These are phyloP conservation scores for Senna siamea DNA, from an alignment of 306 rosid species.

Conservation along the genomic window DNA sequence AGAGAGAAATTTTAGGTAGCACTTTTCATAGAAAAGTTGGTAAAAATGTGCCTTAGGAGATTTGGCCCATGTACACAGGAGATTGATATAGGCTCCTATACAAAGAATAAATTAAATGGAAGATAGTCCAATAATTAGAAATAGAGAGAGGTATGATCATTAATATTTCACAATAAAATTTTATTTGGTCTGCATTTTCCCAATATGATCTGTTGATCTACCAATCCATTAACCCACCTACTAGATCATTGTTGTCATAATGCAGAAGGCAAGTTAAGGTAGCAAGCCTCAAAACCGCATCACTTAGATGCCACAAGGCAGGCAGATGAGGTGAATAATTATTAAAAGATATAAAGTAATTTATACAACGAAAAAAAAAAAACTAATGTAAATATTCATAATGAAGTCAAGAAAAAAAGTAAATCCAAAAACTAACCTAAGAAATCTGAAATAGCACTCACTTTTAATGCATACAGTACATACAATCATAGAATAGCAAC, in stretches of 20 bases:
- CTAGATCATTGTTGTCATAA: too few species aligned
- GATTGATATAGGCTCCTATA: too few species aligned
- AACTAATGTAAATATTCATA: neutral
- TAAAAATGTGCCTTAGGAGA: too few species aligned
- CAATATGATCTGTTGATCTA: slow-evolving; percentile 14
- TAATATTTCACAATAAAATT: slow-evolving; percentile 8
- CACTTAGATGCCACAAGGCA: slow-evolving; percentile 7
- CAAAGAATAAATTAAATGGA: too few species aligned
- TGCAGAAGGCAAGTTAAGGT: slow-evolving; percentile 8
- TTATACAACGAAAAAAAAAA: neutral
- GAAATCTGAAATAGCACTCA: neutral
- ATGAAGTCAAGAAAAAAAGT: neutral
- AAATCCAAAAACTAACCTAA: too few species aligned
- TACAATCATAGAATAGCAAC: slow-evolving; percentile 1
- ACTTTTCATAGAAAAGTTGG: too few species aligned
- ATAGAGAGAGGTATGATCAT: too few species aligned
- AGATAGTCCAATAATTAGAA: too few species aligned
- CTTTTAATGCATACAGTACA: neutral
- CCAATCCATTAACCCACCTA: slow-evolving; percentile 13
- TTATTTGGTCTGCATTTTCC: neutral
- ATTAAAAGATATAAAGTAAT: neutral
- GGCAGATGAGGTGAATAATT: slow-evolving; percentile 15
- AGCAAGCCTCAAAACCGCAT: neutral
- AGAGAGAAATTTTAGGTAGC: too few species aligned
- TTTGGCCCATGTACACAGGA: too few species aligned